Evolutionary conservation across 2,329 filamentous ascomycete genomes (phyloP), one percentile per base, ranked within the genome.

Genomic region (Boeremia lycopersici): DNA sequence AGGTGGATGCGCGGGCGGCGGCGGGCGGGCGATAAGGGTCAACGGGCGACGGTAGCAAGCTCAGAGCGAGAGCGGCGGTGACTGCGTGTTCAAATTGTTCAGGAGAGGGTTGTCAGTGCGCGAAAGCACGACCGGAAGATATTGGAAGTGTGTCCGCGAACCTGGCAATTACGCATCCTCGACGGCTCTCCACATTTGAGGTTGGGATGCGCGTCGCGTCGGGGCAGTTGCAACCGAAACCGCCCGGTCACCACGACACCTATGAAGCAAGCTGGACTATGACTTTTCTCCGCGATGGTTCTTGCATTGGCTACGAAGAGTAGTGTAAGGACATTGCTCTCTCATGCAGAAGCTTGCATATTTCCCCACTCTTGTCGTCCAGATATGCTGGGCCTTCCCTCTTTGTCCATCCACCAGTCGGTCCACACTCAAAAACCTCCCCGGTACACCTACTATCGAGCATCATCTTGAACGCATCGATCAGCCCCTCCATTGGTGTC

Each of bases 341-440:
- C 17, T 40, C 35, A 17, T 48, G 15, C 5, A 64, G 35, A 17
- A 65, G 28, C 19, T 48, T 50, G 35, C 60, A 64, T 29, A 56
- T 54, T 42, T 45, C 43, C 57, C 61, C 53, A 23, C 62, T 72
- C 47, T 73, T 62, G 4, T 60, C 36, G 42, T 78, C 70, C 41
- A 75, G 50, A 47, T 73, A 70, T 43, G 68, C 64, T 5, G 62
- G 50, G 11, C 63, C 67, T n/a, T 65, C 63, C 26, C 72, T 64
- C 35, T 60, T 59, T 6, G 57, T 56, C 34, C 65, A 68, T 15
- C 67, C 66, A 12, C 70, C 72, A n/a, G 71, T 71, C 8, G 78
- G 76, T 11, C 75, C 75, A 38, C 73, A 70, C 48, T 80, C 78
- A 39, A 76, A 70, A n/a, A 74, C 73, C 55, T 77, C 70, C 1